These are phyloP conservation scores for Lipomyces sp. DNA, from an alignment of 805 yeast genomes.

Conservation along the genomic window DNA sequence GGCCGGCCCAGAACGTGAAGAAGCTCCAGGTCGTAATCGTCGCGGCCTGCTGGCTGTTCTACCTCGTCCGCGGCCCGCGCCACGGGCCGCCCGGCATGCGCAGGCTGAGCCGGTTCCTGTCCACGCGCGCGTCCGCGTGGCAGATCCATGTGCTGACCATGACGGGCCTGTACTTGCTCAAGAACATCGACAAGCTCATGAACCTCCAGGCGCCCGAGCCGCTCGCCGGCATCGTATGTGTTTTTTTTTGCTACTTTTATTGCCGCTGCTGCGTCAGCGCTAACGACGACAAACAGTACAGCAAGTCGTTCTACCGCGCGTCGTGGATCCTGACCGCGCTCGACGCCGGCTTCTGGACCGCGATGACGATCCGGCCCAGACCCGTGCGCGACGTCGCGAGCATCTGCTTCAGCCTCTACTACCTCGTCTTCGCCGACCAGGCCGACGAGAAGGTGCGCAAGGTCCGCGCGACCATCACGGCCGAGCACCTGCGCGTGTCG, in stretches of 20 bases:
- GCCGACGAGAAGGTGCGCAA: conserved; percentile 35
- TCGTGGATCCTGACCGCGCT: conserved; percentile 35
- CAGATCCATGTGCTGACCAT: conserved; percentile 34
- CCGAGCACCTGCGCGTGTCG: conserved; percentile 33
- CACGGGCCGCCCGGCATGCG: conserved; percentile 32
- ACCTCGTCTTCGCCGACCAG: conserved; percentile 35
- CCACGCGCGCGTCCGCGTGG: conserved; percentile 34
- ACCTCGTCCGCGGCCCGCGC: conserved; percentile 31
- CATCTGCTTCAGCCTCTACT: conserved; percentile 31
- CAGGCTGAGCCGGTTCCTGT: conserved; percentile 24
- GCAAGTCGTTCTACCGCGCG: conserved; percentile 33
- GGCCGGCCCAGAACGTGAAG: conserved; percentile 34
- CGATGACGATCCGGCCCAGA: conserved; percentile 32
- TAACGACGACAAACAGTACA: conserved; percentile 20
- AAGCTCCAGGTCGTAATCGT: conserved; percentile 32
- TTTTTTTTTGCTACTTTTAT: neutral
- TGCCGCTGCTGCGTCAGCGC: neutral
- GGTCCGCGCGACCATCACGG: conserved; percentile 31
- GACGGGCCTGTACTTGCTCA: conserved; percentile 33
- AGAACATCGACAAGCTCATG: conserved; percentile 34
- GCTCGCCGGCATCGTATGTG: conserved; percentile 25
- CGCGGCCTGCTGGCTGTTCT: conserved; percentile 30
- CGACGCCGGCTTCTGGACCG: conserved; percentile 38
- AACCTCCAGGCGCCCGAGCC: conserved; percentile 35
- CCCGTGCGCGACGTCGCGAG: conserved; percentile 31